Evolutionary conservation across 2,329 filamentous ascomycete species (phyloP), one percentile per base, ranked within the genome.

Genomic region (Parastagonospora avenae): DNA sequence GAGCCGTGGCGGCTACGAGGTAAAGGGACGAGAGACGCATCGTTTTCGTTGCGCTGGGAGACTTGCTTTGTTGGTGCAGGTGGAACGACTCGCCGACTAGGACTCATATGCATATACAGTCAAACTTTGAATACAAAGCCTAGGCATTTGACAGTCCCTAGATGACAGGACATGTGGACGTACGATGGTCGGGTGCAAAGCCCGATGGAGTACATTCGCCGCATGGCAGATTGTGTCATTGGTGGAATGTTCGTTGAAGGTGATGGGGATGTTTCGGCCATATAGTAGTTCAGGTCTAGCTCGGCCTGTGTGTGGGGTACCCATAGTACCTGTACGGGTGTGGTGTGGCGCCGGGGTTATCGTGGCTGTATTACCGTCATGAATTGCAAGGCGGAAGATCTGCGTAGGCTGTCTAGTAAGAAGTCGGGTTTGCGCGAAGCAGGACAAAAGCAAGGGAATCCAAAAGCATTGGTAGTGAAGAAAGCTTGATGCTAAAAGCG

Each of bases 21-120:
- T 59, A 38, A 43, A 69, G 39, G 46, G 57, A 46, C 7, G 65
- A 46, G 48, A 68, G 54, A 53, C 63, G 66, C 70, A 73, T 73
- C 19, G 19, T 24, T 24, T 24, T 24, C 19, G 19, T 24, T 5
- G 19, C 19, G 32, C 14, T 64, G 58, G 16, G 27, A 24, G 19
- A 30, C 30, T 19, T 14, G 15, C 7, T 33, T 32, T n/a, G 15
- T 45, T 28, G 29, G 6, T n/a, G 14, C 8, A 33, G 3, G 40
- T 42, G 19, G 40, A 33, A 42, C 2, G 29, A 6, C 29, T n/a
- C 12, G 4, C 2, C 16, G 33, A 12, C 15, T 9, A 24, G n/a
- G 32, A 10, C 11, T 24, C 11, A 30, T 15, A 37, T 29, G 15
- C 29, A 12, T 45, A 12, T 45, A 15, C n/a, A 39, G 8, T 16